These are phyloP conservation scores for Dendrobium catenatum DNA, from an alignment of 106 monocot species.

Conservation along the genomic window DNA sequence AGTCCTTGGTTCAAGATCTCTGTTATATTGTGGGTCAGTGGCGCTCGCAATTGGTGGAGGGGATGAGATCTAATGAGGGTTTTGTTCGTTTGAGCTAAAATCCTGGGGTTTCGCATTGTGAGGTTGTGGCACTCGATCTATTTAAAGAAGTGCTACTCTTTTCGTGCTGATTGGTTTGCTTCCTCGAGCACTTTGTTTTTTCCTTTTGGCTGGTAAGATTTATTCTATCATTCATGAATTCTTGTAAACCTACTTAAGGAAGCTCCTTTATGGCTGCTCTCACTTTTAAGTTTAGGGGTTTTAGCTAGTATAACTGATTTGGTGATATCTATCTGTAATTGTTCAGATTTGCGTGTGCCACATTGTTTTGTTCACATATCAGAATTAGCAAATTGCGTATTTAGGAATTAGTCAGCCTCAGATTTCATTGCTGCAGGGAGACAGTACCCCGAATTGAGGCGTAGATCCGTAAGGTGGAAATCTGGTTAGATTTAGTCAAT, in stretches of 20 bases:
- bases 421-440: background rate
- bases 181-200: background rate
- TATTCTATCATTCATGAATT: background rate
- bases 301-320: constrained; percentile 1
- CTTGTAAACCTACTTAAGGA: background rate
- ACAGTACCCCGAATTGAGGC: background rate
- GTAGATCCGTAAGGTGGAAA: background rate
- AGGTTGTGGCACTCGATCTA: background rate
- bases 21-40: background rate
- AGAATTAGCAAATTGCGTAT: background rate
- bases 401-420: background rate
- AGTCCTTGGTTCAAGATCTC: constrained; percentile 9
- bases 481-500: background rate
- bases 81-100: background rate
- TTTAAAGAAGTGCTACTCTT: background rate
- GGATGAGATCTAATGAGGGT: constrained; percentile 12
- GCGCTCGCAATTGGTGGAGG: background rate
- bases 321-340: background rate
- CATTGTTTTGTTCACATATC: background rate
- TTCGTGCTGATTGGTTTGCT: constrained; percentile 3
- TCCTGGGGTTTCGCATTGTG: background rate
- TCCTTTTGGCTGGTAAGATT: background rate
- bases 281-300: background rate
- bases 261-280: background rate
- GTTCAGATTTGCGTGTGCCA: background rate